Evolutionary conservation across 106 monocot species (phyloP), one percentile per base, ranked within the genome.

Genomic region (Apostasia shenzhenica): DNA sequence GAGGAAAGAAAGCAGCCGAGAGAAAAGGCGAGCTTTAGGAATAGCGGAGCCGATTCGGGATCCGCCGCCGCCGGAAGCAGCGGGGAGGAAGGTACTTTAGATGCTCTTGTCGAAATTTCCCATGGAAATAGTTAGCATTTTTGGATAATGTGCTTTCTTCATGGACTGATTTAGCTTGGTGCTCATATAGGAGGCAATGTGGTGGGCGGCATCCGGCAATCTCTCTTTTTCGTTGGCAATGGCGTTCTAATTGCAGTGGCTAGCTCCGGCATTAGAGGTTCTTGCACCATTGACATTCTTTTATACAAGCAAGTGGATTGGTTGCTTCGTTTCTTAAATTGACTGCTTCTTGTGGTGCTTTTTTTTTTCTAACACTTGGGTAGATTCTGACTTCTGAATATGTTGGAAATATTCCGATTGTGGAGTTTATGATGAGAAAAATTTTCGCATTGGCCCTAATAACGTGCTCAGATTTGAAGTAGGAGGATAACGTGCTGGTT

Each of bases 41-140:
- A 63, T 63, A 3, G 45, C 12, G 9, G 45, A 43, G 58, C 6
- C 41, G 59, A 59, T 59, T 59, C 41, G 9, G 59, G 3, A 57
- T 59, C 58, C 1, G 26, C 6, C 52, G 43, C 62, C 45, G n/a
- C 62, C 42, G 44, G 62, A 1, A 45, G 39, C 7, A 3, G 42
- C 42, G 12, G 62, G 11, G 42, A 63, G 45, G 62, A 12, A 63
- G 62, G 62, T 45, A 45, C 8, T 46, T 63, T 63, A 39, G 62
- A 45, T 10, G 43, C n/a, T 63, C 44, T 45, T 63, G 62, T 44
- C 45, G 62, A 12, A 1, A 46, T 41, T 14, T 61, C 42, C 41
- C 1, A 14, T 61, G 8, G 45, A 63, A n/a, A 11, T 26, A n/a
- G 45, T 63, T 63, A 13, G 45, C 43, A 45, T 45, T 12, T 46